Evolutionary conservation across 768 basidiomycete species (phyloP).

Genomic region (Auricularia cornea): DNA sequence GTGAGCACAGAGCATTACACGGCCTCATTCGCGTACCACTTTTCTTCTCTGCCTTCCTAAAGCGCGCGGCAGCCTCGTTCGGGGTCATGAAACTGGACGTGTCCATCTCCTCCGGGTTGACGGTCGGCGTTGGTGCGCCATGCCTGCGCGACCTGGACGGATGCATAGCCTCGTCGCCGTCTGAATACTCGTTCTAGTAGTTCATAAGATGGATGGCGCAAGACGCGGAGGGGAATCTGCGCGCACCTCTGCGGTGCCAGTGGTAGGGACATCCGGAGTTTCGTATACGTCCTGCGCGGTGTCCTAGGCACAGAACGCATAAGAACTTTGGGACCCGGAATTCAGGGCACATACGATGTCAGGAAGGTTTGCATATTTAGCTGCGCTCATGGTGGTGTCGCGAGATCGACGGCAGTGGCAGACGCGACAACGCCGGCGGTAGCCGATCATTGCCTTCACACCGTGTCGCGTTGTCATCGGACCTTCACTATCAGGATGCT

Average conservation of each 20-base stretch:
- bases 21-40: constrained; percentile 34
- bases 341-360: constrained; percentile 61
- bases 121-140: constrained; percentile 28
- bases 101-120: constrained; percentile 61
- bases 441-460: background rate
- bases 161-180: constrained; percentile 52
- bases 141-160: constrained; percentile 25
- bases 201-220: background rate
- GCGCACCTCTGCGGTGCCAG: constrained; percentile 44
- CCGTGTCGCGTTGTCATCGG: background rate
- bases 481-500: too few species aligned
- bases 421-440: background rate
- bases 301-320: constrained; percentile 43
- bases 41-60: constrained; percentile 37
- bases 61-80: constrained; percentile 61
- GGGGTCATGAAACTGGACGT: constrained; percentile 50
- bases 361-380: constrained; percentile 85
- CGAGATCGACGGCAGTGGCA: background rate
- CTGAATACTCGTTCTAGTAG: constrained; percentile 42
- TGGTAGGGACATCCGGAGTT: constrained; percentile 68
- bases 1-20: background rate
- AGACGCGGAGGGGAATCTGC: background rate
- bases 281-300: constrained; percentile 89
- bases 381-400: constrained; percentile 40
- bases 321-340: background rate